Base-by-base conservation (phyloP, 441 rosid species). In the Gossypium lobatum region DNA sequence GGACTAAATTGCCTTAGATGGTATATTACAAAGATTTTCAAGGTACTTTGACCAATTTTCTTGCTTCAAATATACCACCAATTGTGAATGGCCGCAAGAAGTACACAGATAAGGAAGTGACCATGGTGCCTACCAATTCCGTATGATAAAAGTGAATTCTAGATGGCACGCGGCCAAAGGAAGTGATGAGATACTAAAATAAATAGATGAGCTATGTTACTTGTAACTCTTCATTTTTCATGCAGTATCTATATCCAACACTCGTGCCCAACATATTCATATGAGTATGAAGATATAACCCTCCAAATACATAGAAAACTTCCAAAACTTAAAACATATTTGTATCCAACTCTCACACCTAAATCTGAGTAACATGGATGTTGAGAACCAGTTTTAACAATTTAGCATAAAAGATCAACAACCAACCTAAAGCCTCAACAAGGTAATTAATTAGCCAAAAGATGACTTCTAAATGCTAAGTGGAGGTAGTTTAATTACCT, bases 401-500 rank as follows among this genome's bases (percentile, higher is more conserved):
- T 45, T 65, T 64, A 0, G 34, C 4, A 68, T 16, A 25, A 34
- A 57, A 34, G 13, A 72, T 46, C 25, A 73, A 20, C n/a, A 7
- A 10, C 8, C 50, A n/a, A 50, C 64, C 64, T 60, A 18, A 37
- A 17, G 10, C 23, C 11, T 14, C 17, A 20, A 48, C 52, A 64
- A 34, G 7, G 25, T 6, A 57, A 67, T 2, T 6, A 61, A 42
- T 52, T 52, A 55, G 60, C 13, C 13, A 17, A 63, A 17, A 28
- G 26, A 3, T 1, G 1, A 72, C 31, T 52, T 13, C 14, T 67
- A 42, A 34, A 17, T 34, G 10, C 21, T 25, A 65, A 52, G 28
- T 13, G 4, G 9, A 55, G 31, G 39, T 45, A 17, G 45, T 2
- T 45, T 21, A 25, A 63, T 60, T 79, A 81, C 87, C 86, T 84